These are phyloP conservation scores for Hydrangea macrophylla DNA, from an alignment of 148 eudicot genomes.

Conservation along the genomic window DNA sequence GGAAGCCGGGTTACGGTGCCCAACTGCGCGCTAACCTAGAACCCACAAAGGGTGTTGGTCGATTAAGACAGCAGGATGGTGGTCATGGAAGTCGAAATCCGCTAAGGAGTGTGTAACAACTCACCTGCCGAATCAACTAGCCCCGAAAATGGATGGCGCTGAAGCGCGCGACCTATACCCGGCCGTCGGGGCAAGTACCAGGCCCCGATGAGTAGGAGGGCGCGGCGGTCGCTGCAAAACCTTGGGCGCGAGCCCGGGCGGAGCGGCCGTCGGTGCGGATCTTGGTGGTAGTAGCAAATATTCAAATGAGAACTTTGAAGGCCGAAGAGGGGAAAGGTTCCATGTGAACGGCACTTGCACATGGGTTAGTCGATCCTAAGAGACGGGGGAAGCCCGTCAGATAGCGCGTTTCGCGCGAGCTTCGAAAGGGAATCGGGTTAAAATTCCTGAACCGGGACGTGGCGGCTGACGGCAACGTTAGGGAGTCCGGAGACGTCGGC, in stretches of 20 bases:
- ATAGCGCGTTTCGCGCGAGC: too few species aligned
- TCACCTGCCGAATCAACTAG: conserved; percentile 73
- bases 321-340: conserved; percentile 17
- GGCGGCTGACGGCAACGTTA: too few species aligned
- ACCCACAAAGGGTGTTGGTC: too few species aligned
- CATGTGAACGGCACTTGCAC: conserved; percentile 12
- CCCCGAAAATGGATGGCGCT: conserved; percentile 43
- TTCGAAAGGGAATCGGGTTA: too few species aligned
- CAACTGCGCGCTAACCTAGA: too few species aligned
- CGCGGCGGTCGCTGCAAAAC: neutral
- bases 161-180: neutral
- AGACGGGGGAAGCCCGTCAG: too few species aligned
- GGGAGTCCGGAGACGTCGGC: too few species aligned
- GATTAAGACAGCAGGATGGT: conserved; percentile 20
- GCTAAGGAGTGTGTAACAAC: conserved; percentile 69
- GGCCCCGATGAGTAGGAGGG: conserved; percentile 4
- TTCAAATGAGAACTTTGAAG: conserved; percentile 17
- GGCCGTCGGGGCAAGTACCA: conserved; percentile 2
- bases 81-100: conserved; percentile 33
- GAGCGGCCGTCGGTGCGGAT: conserved; percentile 55
- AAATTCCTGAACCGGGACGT: too few species aligned
- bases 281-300: conserved; percentile 21
- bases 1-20: too few species aligned
- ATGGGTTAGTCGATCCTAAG: too few species aligned
- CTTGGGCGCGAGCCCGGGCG: conserved; percentile 19